phyloP scores from a whole-genome alignment of 148 eudicot species.

The Chenopodium quinoa region DNA sequence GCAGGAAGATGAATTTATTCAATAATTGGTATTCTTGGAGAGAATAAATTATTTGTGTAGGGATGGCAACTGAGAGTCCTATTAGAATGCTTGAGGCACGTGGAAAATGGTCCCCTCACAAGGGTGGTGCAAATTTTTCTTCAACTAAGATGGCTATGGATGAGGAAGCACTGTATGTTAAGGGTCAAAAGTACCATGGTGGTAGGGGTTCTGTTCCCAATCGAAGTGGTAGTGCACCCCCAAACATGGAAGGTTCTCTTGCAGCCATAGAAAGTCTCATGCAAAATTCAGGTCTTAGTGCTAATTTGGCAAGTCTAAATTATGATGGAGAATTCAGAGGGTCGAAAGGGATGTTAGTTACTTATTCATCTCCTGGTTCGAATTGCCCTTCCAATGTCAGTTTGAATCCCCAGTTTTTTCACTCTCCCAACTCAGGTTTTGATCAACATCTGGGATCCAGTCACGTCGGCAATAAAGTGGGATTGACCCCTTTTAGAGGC shows the following conservation, averaged over 20 bases:
- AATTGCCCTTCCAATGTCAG: slow-evolving; percentile 38
- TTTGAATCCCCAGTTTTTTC: slow-evolving; percentile 50
- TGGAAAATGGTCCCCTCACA: slow-evolving; percentile 57
- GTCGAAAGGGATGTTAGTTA: slow-evolving; percentile 39
- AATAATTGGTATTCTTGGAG: slow-evolving; percentile 23
- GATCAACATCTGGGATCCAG: slow-evolving; percentile 30
- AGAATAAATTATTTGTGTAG: slow-evolving; percentile 18
- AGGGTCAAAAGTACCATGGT: slow-evolving; percentile 41
- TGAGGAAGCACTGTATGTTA: slow-evolving; percentile 53
- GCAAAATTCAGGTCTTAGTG: slow-evolving; percentile 32
- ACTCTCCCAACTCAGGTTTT: slow-evolving; percentile 39
- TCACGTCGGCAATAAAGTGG: slow-evolving; percentile 34
- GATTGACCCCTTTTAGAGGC: slow-evolving; percentile 48
- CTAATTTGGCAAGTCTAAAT: slow-evolving; percentile 34
- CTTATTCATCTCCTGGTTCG: slow-evolving; percentile 48
- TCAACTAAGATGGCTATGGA: slow-evolving; percentile 43
- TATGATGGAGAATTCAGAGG: slow-evolving; percentile 28
- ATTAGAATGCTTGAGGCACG: slow-evolving; percentile 63
- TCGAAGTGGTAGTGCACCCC: slow-evolving; percentile 88
- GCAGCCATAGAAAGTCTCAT: slow-evolving; percentile 61
- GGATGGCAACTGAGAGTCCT: slow-evolving; percentile 87
- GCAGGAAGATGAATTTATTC: slow-evolving; percentile 25
- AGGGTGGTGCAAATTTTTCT: slow-evolving; percentile 44
- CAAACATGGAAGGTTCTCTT: slow-evolving; percentile 84
- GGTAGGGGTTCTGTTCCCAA: slow-evolving; percentile 47